Evolutionary conservation across 441 rosid genomes (phyloP).

Genomic region (Hura crepitans): DNA sequence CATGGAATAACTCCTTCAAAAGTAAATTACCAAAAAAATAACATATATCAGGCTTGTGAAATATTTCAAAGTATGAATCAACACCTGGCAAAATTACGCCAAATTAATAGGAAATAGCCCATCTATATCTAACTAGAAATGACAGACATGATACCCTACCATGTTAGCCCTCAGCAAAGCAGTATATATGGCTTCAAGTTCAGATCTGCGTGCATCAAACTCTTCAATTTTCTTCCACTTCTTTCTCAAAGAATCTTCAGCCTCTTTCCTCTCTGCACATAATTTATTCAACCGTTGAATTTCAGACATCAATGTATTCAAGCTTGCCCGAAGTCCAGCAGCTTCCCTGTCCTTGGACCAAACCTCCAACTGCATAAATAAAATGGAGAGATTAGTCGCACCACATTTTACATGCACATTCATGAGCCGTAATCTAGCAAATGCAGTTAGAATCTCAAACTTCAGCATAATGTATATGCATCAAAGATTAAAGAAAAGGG

Average conservation of each 20-base stretch:
- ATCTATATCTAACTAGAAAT: constrained; percentile 9
- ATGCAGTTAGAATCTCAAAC: background rate
- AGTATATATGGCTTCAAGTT: constrained; percentile 78
- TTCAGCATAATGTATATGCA: background rate
- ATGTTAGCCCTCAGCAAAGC: constrained; percentile 77
- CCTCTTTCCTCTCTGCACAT: constrained; percentile 92
- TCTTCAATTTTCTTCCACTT: constrained; percentile 98
- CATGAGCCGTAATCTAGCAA: background rate
- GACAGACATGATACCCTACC: constrained; percentile 41
- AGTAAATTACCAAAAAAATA: background rate
- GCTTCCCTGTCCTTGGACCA: constrained; percentile 96
- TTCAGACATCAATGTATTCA: constrained; percentile 79
- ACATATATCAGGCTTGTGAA: background rate
- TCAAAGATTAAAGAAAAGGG: background rate
- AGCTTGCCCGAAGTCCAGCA: constrained; percentile 81
- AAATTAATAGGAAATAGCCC: background rate
- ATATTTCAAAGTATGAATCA: constrained; percentile 6
- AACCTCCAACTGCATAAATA: constrained; percentile 65
- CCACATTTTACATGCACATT: constrained; percentile 7
- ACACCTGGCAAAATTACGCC: background rate
- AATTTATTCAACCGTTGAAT: constrained; percentile 72
- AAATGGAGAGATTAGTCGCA: constrained; percentile 21
- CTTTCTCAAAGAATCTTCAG: constrained; percentile 80
- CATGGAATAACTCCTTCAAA: background rate
- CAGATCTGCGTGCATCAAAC: constrained; percentile 88